Evolutionary conservation across 768 basidiomycete species (phyloP).

Genomic region (Chalciporus pseudorubinellus): DNA sequence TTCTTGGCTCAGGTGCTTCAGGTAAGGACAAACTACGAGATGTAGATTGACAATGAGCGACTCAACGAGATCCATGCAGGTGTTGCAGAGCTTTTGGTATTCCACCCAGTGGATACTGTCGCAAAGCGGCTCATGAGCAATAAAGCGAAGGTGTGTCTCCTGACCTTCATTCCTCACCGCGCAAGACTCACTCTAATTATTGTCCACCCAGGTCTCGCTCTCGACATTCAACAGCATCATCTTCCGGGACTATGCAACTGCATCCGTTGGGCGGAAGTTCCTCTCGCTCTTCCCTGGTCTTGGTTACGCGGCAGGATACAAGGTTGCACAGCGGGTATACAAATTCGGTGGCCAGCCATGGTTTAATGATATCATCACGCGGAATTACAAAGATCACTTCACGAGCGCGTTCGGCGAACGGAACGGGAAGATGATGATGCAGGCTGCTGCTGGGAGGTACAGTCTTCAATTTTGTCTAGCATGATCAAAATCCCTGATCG

Average conservation of each 20-base stretch:
- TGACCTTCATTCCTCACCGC: not conserved
- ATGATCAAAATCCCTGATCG: not conserved
- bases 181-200: not conserved
- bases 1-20: constrained; percentile 90
- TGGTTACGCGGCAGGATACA: constrained; percentile 98
- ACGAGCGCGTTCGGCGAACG: constrained; percentile 87
- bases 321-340: constrained; percentile 89
- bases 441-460: constrained; percentile 91
- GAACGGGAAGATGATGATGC: constrained; percentile 94
- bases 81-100: constrained; percentile 90
- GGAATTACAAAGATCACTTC: constrained; percentile 79
- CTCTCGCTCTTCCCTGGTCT: constrained; percentile 96
- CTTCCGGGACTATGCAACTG: constrained; percentile 80
- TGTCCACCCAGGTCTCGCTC: constrained; percentile 51
- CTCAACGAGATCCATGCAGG: constrained; percentile 44
- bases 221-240: constrained; percentile 70
- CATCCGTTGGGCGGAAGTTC: constrained; percentile 64
- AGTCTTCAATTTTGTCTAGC: constrained; percentile 14
- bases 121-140: constrained; percentile 99
- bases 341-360: constrained; percentile 99
- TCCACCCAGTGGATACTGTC: constrained; percentile 96
- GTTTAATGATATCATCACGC: constrained; percentile 89
- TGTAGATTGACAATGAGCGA: not conserved
- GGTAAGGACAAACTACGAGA: constrained; percentile 43
- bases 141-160: constrained; percentile 65